Evolutionary conservation across 768 basidiomycete genomes (phyloP), one percentile per base, ranked within the genome.

Genomic region (Mycena epipterygia): DNA sequence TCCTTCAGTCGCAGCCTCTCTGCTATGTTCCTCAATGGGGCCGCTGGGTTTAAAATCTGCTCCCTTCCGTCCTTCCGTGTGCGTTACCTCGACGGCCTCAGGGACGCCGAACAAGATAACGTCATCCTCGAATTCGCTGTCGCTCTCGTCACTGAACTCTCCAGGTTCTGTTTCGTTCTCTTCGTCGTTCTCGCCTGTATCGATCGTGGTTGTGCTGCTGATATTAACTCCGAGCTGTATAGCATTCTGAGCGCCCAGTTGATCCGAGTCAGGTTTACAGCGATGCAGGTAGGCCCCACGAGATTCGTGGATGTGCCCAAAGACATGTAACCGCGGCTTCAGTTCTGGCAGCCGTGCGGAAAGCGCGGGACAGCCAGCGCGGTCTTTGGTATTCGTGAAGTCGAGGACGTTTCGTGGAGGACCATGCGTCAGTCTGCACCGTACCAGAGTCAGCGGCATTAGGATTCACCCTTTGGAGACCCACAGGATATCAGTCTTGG

Each of bases 261-360:
- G 41, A 19, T 27, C 42, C n/a, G 32, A 33, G 5, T 60, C 61
- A 5, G 23, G 35, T 29, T 76, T 72, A 85, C 86, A 86, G 8
- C 67, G 61, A 46, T 85, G 83, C 21, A 85, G 79, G 46, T 80
- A 71, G 1, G 83, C 83, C 11, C 91, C 90, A 29, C 84, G 84
- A 0, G 83, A 88, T 76, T 91, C 91, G 74, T 93, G 91, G 60
- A 93, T 92, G 61, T 93, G 91, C 2, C 92, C 92, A 72, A 88
- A 91, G 58, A 88, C 74, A 67, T 88, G 87, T 29, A 89, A 71
- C n/a, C 83, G 81, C 4, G 85, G 85, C 5, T 79, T 81, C 32
- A 88, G 76, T 6, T 77, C 76, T 3, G 84, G 74, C 2, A 88
- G 76, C 48, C 81, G 81, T 17, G 74, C 79, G 27, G 82, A 77